Percentiles rank a stretch among this genome's conserved stretches.
Evolutionary conservation across 179 eudicot genomes (phyloP).

Genomic region (Heliamphora pulchella): DNA sequence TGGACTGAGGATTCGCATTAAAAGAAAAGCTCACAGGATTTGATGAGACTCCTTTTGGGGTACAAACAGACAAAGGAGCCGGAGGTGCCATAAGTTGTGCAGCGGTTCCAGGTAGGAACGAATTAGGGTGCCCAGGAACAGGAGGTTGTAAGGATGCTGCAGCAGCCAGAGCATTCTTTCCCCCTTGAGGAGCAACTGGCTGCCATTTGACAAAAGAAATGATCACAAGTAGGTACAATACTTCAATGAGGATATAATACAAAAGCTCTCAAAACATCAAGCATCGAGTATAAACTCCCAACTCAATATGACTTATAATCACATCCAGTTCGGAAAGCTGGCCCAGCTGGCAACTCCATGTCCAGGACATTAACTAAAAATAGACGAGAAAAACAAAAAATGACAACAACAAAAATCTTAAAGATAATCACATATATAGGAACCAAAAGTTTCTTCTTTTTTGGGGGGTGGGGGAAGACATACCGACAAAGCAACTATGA

Average conservation of each 20-base stretch:
- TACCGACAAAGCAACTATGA: neutral
- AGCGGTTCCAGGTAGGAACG: slow-evolving; percentile 25
- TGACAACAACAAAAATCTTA: neutral
- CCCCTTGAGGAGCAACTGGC: slow-evolving; percentile 20
- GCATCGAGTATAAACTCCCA: neutral
- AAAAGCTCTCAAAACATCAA: neutral
- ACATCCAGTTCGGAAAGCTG: neutral
- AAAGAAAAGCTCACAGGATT: slow-evolving; percentile 29
- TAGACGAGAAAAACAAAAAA: neutral
- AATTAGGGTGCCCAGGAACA: slow-evolving; percentile 27
- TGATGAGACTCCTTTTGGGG: slow-evolving; percentile 25
- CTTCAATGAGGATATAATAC: neutral
- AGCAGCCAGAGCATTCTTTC: slow-evolving; percentile 18
- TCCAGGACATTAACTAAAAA: neutral
- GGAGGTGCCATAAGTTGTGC: slow-evolving; percentile 23
- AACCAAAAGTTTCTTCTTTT: neutral
- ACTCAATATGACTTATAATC: neutral
- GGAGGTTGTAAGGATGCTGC: slow-evolving; percentile 29
- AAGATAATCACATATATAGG: neutral
- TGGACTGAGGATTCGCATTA: slow-evolving; percentile 19
- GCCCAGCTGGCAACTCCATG: neutral
- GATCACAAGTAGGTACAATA: neutral
- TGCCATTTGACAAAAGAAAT: slow-evolving; percentile 14
- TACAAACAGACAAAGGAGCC: slow-evolving; percentile 13
- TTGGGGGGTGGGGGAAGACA: too few species aligned